phyloP scores from a whole-genome alignment of 75 land plant species.

The Cupressus sempervirens region DNA sequence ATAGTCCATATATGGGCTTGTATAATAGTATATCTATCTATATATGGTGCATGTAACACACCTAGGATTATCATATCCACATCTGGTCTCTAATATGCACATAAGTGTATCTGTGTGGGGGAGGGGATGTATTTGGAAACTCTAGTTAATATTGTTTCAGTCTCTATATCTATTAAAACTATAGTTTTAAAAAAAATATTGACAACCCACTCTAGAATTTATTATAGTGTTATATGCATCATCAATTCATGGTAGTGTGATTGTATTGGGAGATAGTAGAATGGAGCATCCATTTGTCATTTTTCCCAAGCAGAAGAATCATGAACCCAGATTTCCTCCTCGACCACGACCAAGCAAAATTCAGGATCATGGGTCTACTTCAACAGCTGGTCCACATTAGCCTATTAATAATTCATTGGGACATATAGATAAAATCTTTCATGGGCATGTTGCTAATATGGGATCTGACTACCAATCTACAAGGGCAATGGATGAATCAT shows the following conservation, averaged over 20 bases:
- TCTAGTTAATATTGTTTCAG: not conserved
- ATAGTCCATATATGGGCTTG: too few relatives aligned
- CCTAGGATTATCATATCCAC: too few relatives aligned
- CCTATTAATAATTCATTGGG: not conserved
- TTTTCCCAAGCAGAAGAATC: slow-evolving; percentile 71
- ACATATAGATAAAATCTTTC: not conserved
- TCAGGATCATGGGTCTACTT: slow-evolving; percentile 18
- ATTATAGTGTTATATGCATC: slow-evolving; percentile 62
- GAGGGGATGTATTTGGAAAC: too few relatives aligned
- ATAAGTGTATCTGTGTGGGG: too few relatives aligned
- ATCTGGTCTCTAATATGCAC: too few relatives aligned
- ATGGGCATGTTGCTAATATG: slow-evolving; percentile 12
- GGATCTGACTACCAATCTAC: slow-evolving; percentile 31
- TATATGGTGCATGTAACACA: too few relatives aligned
- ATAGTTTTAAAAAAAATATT: not conserved
- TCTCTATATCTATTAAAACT: not conserved
- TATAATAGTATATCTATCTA: too few relatives aligned
- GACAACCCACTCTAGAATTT: not conserved
- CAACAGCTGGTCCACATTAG: not conserved
- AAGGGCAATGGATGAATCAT: slow-evolving; percentile 91
- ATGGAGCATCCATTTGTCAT: slow-evolving; percentile 97
- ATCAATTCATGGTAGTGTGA: slow-evolving; percentile 54
- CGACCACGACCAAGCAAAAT: slow-evolving; percentile 56
- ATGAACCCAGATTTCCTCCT: slow-evolving; percentile 53
- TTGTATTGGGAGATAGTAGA: slow-evolving; percentile 62